A percentile compares a stretch with the other conserved stretches of the same genome.
phyloP scores from a whole-genome alignment of 148 eudicot species.

The Diospyros kaki region DNA sequence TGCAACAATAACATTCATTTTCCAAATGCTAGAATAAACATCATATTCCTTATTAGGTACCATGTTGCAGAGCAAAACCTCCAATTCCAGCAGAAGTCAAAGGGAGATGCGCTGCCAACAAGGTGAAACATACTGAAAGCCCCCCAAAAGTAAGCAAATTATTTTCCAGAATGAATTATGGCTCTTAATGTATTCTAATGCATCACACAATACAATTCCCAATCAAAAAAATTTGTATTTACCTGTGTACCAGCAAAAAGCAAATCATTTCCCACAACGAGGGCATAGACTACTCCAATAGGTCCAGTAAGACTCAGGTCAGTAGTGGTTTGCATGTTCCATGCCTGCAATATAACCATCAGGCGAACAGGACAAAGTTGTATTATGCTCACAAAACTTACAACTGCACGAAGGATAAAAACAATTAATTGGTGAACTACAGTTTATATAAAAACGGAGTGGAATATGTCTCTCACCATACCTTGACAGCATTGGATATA shows the following conservation, averaged over 20 bases:
- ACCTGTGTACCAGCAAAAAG: slow-evolving; percentile 94
- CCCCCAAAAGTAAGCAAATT: neutral
- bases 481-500: slow-evolving; percentile 85
- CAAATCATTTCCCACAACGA: slow-evolving; percentile 84
- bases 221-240: neutral
- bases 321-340: slow-evolving; percentile 64
- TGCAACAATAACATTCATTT: slow-evolving; percentile 20
- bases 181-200: no score
- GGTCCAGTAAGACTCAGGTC: slow-evolving; percentile 86
- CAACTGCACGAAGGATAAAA: neutral
- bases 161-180: no score
- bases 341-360: slow-evolving; percentile 50
- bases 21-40: neutral
- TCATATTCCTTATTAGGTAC: no score
- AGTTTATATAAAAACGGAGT: neutral
- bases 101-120: no score
- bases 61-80: neutral
- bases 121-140: neutral
- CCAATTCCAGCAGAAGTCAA: neutral
- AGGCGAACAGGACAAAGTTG: no score
- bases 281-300: slow-evolving; percentile 83
- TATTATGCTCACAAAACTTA: no score
- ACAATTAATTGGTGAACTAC: neutral
- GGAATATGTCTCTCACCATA: slow-evolving; percentile 28
- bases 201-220: no score